Base-by-base conservation (phyloP, 768 basidiomycete species). In the Mycena venus region DNA sequence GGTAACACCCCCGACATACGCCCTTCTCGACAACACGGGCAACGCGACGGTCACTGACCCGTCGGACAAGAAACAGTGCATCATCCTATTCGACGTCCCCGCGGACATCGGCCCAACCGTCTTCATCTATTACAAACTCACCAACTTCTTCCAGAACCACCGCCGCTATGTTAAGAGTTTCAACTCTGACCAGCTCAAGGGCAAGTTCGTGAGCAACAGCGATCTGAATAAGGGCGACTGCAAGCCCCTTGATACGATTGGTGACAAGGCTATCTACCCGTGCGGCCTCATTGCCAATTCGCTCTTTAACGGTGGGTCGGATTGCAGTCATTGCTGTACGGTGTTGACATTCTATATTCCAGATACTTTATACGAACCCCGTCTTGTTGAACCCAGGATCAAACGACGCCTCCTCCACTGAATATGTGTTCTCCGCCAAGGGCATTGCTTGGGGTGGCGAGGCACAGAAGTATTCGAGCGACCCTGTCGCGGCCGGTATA, bases 251-350 rank as follows among this genome's bases (percentile, higher is more conserved):
- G 94, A 89, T n/a, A 80, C 86, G 6, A 83, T 83, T 8, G 83
- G 88, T 62, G 84, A 84, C 70, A 91, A 89, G 79, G 86, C 90
- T 11, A 91, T 96, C 81, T 99, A 97, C 80, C 98, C 98, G 2
- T 99, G 98, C 78, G 98, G 98, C 47, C 87, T 99, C 75, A 98
- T 99, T 75, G 98, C 98, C 55, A 99, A 99, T 84, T 98, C 96
- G 2, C 44, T 96, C 12, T 99, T 99, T 88, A 99, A 99, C 80
- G 97, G 96, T 95, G 60, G 40, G 90, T 77, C n/a, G 10, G 14
- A 15, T 25, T 25, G 23, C 21, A 15, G 31, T 31, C 25, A 36
- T 53, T 27, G 36, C 40, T 69, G 17, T 38, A 34, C 23, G 6
- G 2, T 32, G 34, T 40, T 53, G 31, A 66, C 42, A 65, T 44